Evolutionary conservation across 1,139 yeast species (phyloP).

Genomic region (Suzukiozyma palmioleophila): DNA sequence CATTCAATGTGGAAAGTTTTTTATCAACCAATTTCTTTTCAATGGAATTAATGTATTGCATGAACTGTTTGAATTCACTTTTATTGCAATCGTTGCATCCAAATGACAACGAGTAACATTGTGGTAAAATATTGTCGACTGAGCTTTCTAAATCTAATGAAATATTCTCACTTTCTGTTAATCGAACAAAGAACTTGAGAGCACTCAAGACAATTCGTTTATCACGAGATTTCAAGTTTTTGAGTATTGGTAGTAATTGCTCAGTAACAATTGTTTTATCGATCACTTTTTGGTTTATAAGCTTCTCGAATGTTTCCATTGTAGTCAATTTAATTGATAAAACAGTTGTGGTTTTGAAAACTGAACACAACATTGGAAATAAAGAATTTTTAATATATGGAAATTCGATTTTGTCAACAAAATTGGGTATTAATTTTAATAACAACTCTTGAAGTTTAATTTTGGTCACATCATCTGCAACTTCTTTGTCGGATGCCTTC

Average conservation of each 20-base stretch:
- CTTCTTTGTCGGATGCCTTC: constrained; percentile 24
- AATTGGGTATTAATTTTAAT: constrained; percentile 39
- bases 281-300: constrained; percentile 56
- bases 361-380: constrained; percentile 65
- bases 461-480: constrained; percentile 27
- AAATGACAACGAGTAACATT: constrained; percentile 34
- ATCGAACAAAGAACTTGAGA: constrained; percentile 46
- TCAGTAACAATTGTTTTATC: constrained; percentile 74
- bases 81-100: constrained; percentile 40
- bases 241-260: constrained; percentile 70
- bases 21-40: constrained; percentile 25
- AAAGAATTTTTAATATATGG: constrained; percentile 68
- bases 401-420: constrained; percentile 57
- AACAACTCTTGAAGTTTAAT: constrained; percentile 54
- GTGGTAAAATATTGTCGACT: constrained; percentile 37
- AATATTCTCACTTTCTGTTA: constrained; percentile 37
- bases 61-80: constrained; percentile 30
- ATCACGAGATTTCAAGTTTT: constrained; percentile 73
- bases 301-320: constrained; percentile 55
- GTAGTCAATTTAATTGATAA: constrained; percentile 72
- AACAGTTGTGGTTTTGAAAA: constrained; percentile 80
- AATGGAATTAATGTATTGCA: constrained; percentile 23
- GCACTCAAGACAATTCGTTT: constrained; percentile 58
- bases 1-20: constrained; percentile 23
- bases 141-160: constrained; percentile 31